Base-by-base conservation (phyloP, 352 stramenopile species). In the Phytophthora boehmeriae region DNA sequence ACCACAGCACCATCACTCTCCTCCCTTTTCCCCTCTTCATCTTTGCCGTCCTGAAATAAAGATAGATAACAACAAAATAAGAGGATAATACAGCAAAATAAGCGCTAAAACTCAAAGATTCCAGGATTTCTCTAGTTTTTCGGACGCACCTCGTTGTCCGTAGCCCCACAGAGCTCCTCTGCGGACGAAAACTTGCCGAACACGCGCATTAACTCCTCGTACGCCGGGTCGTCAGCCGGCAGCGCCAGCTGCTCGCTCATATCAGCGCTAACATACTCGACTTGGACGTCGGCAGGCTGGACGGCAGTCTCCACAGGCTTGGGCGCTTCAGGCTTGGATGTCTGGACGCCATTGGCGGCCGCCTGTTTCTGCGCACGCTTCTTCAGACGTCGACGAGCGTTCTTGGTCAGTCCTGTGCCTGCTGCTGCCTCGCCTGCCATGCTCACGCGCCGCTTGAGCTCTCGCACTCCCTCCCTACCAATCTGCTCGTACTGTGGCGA, bases 121-220 rank as follows among this genome's bases (percentile, higher is more conserved):
- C 20, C n/a, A n/a, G 58, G 13, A 11, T 47, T 0, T 9, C 35
- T 30, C 3, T 30, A 30, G 25, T 8, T 6, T 30, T 30, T 50
- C 16, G 9, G 4, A 65, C 53, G 36, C 9, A 85, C 76, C 57
- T 88, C 78, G 36, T 86, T 75, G 27, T 73, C 61, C 28, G 71
- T 80, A 19, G 73, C 68, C 9, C 78, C 83, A 46, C 82, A 93
- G 6, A 95, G 72, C 42, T 95, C 88, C 48, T 97, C 88, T 1
- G 86, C 83, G 0, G 80, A 88, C 49, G 81, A 86, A 41, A 96
- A 95, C 59, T 86, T 92, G 49, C 84, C 72, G 41, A 97, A 97
- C 27, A 97, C 86, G 41, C 92, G 80, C 70, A 90, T 88, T 58
- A 97, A 95, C 63, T 97, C 86, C 41, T 89, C 84, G 46, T 92